phyloP scores from a whole-genome alignment of 2,329 filamentous ascomycete species.

The Coniochaeta sp. region DNA sequence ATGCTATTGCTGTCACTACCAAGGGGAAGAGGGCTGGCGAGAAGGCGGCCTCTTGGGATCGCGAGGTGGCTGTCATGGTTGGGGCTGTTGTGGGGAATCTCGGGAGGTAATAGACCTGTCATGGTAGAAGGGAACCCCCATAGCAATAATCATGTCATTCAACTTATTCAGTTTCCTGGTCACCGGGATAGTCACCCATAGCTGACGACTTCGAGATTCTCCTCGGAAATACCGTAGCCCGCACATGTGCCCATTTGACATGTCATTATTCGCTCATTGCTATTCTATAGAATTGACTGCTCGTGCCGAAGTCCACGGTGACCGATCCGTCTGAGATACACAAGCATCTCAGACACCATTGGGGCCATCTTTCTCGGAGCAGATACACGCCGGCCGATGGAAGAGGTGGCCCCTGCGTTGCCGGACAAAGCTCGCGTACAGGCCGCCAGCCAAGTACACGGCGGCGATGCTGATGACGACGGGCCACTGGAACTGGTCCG shows the following conservation, averaged over 20 bases:
- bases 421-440: slow-evolving; percentile 51
- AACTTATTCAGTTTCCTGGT: neutral
- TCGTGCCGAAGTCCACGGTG: neutral
- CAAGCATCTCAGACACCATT: neutral
- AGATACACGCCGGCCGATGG: slow-evolving; percentile 29
- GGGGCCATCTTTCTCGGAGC: neutral
- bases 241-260: neutral
- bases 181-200: too few species aligned
- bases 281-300: neutral
- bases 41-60: slow-evolving; percentile 59
- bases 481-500: slow-evolving; percentile 58
- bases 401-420: slow-evolving; percentile 52
- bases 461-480: slow-evolving; percentile 49
- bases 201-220: too few species aligned
- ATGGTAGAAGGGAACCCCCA: neutral
- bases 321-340: neutral
- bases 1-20: slow-evolving; percentile 32
- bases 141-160: neutral
- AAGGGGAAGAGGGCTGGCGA: slow-evolving; percentile 33
- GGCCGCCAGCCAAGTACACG: slow-evolving; percentile 36
- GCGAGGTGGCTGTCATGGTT: slow-evolving; percentile 93
- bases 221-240: too few species aligned
- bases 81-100: slow-evolving; percentile 64
- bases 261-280: neutral
- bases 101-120: slow-evolving; percentile 24